Base-by-base conservation (phyloP, 345 rosid species). In the Leavenworthia alabamica region DNA sequence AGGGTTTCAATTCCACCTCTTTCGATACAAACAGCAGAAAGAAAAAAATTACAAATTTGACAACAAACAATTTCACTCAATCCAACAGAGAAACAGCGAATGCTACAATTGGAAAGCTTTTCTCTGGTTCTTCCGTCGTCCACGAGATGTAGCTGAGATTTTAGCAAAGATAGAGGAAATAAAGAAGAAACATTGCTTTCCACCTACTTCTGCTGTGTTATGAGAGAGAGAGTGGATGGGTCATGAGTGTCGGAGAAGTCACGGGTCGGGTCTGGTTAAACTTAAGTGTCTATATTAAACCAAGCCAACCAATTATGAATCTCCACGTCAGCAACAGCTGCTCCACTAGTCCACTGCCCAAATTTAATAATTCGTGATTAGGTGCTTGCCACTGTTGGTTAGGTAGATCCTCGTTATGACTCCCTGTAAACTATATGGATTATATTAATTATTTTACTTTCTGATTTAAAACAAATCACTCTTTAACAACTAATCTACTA, bases 141-240 rank as follows among this genome's bases (percentile, higher is more conserved):
- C 45, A 54, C 67, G 73, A 69, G 74, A 55, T 62, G 63, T 10
- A 36, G 42, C 32, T 27, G 20, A 35, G 63, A 40, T 24, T 43
- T 33, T 13, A 36, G 54, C 43, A 1, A 64, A 23, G 36, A 52
- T 39, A 68, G 50, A 74, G 53, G 46, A 39, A 68, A 81, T 60
- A 74, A 58, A 81, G 62, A 74, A 58, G 47, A 64, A 61, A 32
- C 64, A 63, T 77, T 82, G 84, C 83, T 72, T 85, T 81, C 62
- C 79, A 77, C 84, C 75, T 26, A 76, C 82, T 77, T 58, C 73
- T 11, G 45, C 35, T 69, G 61, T 40, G 12, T 57, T 23, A 8
- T 22, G 56, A 41, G 44, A 60, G 65, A 52, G 60, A 51, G 59
- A 26, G 68, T 45, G 68, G 73, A 54, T 63, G 70, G 70, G 65